Base-by-base conservation (phyloP, 2,329 filamentous ascomycete species). In the Whalleya microplaca region DNA sequence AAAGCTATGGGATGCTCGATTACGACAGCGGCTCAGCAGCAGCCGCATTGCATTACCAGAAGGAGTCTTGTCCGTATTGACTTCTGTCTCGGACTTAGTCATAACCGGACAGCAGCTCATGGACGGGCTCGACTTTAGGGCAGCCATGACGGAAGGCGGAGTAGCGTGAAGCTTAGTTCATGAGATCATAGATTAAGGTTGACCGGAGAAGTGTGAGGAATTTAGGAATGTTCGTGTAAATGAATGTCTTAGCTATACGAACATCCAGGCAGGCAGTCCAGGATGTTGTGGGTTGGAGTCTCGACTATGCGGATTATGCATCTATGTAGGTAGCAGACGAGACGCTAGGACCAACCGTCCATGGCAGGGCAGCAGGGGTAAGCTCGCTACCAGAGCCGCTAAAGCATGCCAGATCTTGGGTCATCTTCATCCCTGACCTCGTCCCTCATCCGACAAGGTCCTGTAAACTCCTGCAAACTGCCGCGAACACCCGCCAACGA, bases 141-240 rank as follows among this genome's bases (percentile, higher is more conserved):
- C 27, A 16, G 5, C 14, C 14, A 14, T 16, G 32, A 16, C 10
- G 32, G 32, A 37, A 37, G 6, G 27, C 27, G 27, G 12, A 29
- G 12, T 14, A 37, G 14, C 9, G 10, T 37, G 32, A 37, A 3
- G 41, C 37, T 20, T 23, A 29, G 19, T 45, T 57, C 52, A 60
- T 66, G 60, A 66, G 54, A 63, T 66, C 61, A 65, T 65, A 58
- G 61, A 64, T 54, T 56, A 12, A 37, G 14, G 32, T 12, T 37
- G 4, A 37, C 32, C 32, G 32, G 14, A 37, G 32, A 14, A 37
- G 5, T 12, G 14, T 12, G 14, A 37, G 32, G 32, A 37, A 37
- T 37, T 14, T 37, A 12, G n/a, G n/a, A n/a, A n/a, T n/a, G n/a
- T n/a, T n/a, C n/a, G 10, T 16, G 32, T 3, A 37, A 16, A 37